These are phyloP conservation scores for Cylindrodendrum hubeiense DNA, from an alignment of 2,329 filamentous ascomycete species.

Conservation along the genomic window DNA sequence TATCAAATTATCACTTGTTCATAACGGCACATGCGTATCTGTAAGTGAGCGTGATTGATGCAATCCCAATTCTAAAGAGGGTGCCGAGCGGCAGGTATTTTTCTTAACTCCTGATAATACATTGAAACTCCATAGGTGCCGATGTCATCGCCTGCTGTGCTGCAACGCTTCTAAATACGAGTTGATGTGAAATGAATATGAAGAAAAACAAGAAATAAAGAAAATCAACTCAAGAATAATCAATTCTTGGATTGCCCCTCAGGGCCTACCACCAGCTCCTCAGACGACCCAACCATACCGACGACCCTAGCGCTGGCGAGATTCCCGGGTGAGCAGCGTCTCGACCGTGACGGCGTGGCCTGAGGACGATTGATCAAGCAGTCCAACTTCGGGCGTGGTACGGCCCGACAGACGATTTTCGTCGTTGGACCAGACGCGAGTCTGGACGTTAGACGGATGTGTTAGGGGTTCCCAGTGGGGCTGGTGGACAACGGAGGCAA, in stretches of 20 bases:
- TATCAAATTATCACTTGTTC: constrained; percentile 5
- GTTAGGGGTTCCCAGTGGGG: constrained; percentile 26
- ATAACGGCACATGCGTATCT: not conserved
- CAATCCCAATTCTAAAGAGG: not conserved
- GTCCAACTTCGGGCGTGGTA: constrained; percentile 17
- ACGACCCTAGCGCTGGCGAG: constrained; percentile 38
- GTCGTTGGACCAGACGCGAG: constrained; percentile 47
- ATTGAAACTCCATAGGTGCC: constrained; percentile 15
- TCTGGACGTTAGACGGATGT: constrained; percentile 35
- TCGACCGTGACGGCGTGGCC: constrained; percentile 39
- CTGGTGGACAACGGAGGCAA: constrained; percentile 27
- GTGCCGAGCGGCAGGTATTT: not conserved
- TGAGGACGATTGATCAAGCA: constrained; percentile 23
- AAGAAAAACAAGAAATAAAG: constrained; percentile 9
- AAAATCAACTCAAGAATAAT: not conserved
- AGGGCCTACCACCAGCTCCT: not conserved
- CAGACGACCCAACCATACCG: constrained; percentile 32
- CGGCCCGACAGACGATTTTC: constrained; percentile 11
- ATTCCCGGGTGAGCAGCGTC: constrained; percentile 43
- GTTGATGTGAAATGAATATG: not conserved
- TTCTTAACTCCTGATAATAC: not conserved
- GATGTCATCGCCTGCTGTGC: constrained; percentile 38
- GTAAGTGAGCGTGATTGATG: not conserved
- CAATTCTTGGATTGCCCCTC: no score
- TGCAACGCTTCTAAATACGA: constrained; percentile 7